Conservation (phyloP, 306 rosid species). For the Begonia loranthoides region DNA sequence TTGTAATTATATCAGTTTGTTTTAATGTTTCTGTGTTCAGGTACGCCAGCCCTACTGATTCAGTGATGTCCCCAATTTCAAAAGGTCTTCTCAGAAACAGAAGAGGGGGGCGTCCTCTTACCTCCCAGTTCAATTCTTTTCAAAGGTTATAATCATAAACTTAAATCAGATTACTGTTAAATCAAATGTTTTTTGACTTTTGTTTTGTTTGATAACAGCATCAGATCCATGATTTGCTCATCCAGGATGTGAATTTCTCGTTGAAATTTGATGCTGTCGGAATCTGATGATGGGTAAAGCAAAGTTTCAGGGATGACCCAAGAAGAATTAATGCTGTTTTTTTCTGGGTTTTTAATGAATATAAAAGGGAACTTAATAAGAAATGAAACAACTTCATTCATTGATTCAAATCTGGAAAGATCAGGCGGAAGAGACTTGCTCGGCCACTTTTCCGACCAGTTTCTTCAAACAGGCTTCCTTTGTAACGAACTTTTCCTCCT, state of each 20-base stretch:
- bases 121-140: conserved; percentile 38
- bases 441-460: conserved; percentile 72
- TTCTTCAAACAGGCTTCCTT: conserved; percentile 36
- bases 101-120: conserved; percentile 39
- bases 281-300: no score
- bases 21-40: no score
- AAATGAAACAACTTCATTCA: conserved; percentile 74
- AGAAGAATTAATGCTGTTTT: no score
- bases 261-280: no score
- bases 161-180: no score
- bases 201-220: no score
- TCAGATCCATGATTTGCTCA: no score
- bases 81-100: conserved; percentile 63
- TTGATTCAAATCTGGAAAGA: conserved; percentile 49
- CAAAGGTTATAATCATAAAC: conserved; percentile 17
- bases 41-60: conserved; percentile 89
- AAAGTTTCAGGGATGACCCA: no score
- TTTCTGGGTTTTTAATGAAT: no score
- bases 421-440: conserved; percentile 65
- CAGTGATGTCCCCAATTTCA: conserved; percentile 67
- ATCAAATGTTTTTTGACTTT: no score
- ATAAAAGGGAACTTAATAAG: conserved; percentile 17
- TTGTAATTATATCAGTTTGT: no score
- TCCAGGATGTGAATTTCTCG: no score
- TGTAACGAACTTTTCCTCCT: conserved; percentile 70